Base-by-base conservation (phyloP, 106 monocot species). In the Phalaenopsis aphrodite region DNA sequence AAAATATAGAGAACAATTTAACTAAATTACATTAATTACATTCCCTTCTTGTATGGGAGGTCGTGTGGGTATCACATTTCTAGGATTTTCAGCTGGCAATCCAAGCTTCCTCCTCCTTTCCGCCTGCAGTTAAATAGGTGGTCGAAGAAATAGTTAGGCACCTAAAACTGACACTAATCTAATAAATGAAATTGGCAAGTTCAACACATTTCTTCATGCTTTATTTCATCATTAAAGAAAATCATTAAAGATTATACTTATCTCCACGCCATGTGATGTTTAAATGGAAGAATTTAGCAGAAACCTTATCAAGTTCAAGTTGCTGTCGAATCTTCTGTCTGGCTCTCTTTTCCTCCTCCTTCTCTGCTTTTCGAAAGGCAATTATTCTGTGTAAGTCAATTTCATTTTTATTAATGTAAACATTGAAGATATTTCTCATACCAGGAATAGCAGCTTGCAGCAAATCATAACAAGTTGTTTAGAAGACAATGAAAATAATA, bases 101-200 rank as follows among this genome's bases (percentile, higher is more conserved):
- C 97, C 94, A 79, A 94, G 89, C 61, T 83, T 92, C 14, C 88
- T 52, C 84, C 94, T 90, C 84, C 94, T 90, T 78, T 97, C 97
- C 76, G 81, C 92, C 97, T 97, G 85, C 58, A 82, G 11, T 74
- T 17, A 74, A 74, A 43, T 74, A 43, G 43, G 42, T 19, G 6
- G 18, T 39, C 39, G 24, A 52, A 71, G 38, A 71, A 14, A 39
- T 12, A 37, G 6, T 71, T 14, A 37, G 8, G 39, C 69, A 69
- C 2, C 69, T 38, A 15, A 69, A 69, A 43, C 15, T 17, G 19
- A 3, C 6, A 43, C 18, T 43, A 18, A 43, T 41, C 69, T 30
- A 10, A 30, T 5, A 68, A 61, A 21, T 19, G 5, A 1, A 12
- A 61, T 61, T 61, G 58, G 58, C 5, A 17, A 24, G 21, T 65